Evolutionary conservation across 2,329 filamentous ascomycete genomes (phyloP).

Genomic region (Mariannaea elegans): DNA sequence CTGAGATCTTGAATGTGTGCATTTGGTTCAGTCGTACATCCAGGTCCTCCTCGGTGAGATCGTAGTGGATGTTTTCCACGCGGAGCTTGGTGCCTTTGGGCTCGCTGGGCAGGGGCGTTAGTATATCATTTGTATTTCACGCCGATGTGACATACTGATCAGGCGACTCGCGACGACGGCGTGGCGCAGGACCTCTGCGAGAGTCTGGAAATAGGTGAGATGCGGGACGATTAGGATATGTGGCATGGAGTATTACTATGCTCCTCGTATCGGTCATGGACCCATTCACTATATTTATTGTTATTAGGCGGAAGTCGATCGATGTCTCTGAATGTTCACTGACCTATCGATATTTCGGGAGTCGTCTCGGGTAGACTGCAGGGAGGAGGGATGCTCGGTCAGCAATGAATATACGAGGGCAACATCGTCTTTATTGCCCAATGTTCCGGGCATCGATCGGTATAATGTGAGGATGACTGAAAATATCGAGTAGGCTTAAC

Average conservation of each 20-base stretch:
- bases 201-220: constrained; percentile 45
- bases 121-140: constrained; percentile 11
- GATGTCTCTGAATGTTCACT: constrained; percentile 38
- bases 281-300: constrained; percentile 76
- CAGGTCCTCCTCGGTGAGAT: constrained; percentile 85
- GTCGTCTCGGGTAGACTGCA: constrained; percentile 70
- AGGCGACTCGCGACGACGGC: constrained; percentile 55
- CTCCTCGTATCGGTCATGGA: constrained; percentile 89
- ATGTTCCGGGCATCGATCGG: constrained; percentile 43
- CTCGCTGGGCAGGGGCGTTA: constrained; percentile 50
- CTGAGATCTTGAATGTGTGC: not conserved
- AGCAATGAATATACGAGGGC: constrained; percentile 50
- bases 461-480: constrained; percentile 42
- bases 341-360: constrained; percentile 76
- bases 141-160: constrained; percentile 43
- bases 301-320: constrained; percentile 19
- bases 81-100: constrained; percentile 74
- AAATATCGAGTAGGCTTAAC: constrained; percentile 40
- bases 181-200: constrained; percentile 52
- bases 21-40: constrained; percentile 60
- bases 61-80: constrained; percentile 92
- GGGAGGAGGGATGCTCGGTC: constrained; percentile 49
- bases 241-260: constrained; percentile 58
- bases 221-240: constrained; percentile 9
- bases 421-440: constrained; percentile 42